These are phyloP conservation scores for Phycomyces blakesleeanus DNA, from an alignment of 192 early-diverging fungal species.

Conservation along the genomic window DNA sequence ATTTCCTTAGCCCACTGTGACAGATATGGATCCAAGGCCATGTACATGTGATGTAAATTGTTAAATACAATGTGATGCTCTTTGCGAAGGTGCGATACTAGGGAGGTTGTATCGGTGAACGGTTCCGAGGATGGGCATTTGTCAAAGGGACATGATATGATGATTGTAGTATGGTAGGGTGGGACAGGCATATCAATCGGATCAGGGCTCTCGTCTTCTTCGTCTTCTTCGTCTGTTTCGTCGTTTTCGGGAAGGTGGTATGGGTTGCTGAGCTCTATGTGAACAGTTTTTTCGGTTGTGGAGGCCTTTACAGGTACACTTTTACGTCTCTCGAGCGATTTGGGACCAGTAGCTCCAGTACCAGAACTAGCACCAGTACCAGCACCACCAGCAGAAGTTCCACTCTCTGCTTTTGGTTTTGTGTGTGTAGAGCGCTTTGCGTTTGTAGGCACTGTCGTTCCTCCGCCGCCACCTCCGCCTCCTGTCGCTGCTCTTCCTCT, in stretches of 20 bases:
- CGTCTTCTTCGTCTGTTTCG: constrained; percentile 26
- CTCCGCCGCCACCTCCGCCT: too few relatives aligned
- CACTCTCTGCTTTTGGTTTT: background rate
- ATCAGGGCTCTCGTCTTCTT: constrained; percentile 20
- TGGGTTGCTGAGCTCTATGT: constrained; percentile 6
- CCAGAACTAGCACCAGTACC: background rate
- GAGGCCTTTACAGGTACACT: constrained; percentile 4
- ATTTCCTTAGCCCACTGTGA: constrained; percentile 65
- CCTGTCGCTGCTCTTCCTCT: background rate
- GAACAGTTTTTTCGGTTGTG: background rate
- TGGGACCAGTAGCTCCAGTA: background rate
- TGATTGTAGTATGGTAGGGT: constrained; percentile 49
- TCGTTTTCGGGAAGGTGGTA: constrained; percentile 21
- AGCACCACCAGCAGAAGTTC: background rate
- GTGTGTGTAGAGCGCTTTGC: background rate
- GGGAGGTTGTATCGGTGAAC: constrained; percentile 58
- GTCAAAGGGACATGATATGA: constrained; percentile 67
- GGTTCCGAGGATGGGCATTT: constrained; percentile 44
- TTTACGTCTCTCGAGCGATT: background rate
- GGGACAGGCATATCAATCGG: constrained; percentile 38
- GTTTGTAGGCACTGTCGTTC: background rate
- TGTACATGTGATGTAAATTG: constrained; percentile 74
- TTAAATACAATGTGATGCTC: constrained; percentile 63
- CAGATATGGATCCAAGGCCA: constrained; percentile 73
- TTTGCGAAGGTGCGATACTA: constrained; percentile 62